Evolutionary conservation across 176 grass and related monocot species (phyloP).

Genomic region (Carex scoparia): DNA sequence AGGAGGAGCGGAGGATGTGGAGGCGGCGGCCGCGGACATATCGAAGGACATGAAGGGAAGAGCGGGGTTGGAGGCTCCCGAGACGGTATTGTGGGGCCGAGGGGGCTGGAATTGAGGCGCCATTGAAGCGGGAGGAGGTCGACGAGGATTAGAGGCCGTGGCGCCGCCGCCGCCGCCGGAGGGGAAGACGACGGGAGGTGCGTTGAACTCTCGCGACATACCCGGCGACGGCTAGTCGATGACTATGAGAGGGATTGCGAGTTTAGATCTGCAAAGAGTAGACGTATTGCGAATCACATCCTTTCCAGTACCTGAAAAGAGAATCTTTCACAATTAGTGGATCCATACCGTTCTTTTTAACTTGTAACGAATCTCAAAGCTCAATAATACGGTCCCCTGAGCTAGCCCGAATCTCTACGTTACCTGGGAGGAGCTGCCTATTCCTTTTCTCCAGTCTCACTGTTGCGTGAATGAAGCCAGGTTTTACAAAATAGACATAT

Average conservation of each 20-base stretch:
- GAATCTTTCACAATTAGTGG: no score
- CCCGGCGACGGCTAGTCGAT: background rate
- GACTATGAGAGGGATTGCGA: constrained; percentile 24
- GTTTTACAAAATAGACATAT: background rate
- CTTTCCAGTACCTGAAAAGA: no score
- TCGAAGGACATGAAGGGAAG: constrained; percentile 98
- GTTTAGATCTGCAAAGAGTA: constrained; percentile 29
- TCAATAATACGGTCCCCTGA: no score
- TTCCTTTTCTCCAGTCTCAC: background rate
- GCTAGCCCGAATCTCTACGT: no score
- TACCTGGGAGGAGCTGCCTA: background rate
- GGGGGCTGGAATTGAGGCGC: constrained; percentile 59
- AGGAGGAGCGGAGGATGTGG: constrained; percentile 33
- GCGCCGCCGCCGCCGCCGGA: constrained; percentile 9
- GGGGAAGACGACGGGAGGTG: constrained; percentile 71
- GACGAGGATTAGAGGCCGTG: constrained; percentile 36
- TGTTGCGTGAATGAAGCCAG: background rate
- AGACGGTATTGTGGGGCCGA: constrained; percentile 45
- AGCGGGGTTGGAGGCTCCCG: constrained; percentile 30
- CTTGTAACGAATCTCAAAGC: no score
- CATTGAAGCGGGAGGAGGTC: constrained; percentile 16
- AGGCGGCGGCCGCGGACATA: constrained; percentile 40
- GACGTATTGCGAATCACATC: no score
- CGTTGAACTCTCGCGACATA: constrained; percentile 89
- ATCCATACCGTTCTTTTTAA: no score